Evolutionary conservation across 495 filamentous ascomycete genomes (phyloP).

Genomic region (Hyaloscypha hepaticicola): DNA sequence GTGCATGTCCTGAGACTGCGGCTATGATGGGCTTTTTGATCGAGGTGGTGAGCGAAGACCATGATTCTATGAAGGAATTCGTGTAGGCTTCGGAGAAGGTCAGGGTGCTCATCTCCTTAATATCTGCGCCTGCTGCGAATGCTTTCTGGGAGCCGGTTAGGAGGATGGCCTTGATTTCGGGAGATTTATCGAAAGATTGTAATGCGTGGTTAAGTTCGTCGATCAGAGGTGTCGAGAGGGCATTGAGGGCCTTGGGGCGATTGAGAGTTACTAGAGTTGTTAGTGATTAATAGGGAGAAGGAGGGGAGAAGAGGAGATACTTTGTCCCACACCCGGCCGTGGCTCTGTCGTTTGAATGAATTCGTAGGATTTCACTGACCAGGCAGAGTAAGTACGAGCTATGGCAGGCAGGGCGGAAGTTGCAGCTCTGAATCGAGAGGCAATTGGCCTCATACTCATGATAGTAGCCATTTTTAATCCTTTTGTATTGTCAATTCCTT

Average conservation of each 20-base stretch:
- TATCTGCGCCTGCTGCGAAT: conserved; percentile 96
- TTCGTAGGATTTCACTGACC: conserved; percentile 63
- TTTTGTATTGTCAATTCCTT: background rate
- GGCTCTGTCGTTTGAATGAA: conserved; percentile 78
- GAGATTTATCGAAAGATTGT: conserved; percentile 64
- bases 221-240: conserved; percentile 85
- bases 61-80: conserved; percentile 86
- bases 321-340: conserved; percentile 83
- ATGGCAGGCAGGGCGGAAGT: conserved; percentile 39
- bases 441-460: conserved; percentile 56
- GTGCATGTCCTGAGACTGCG: conserved; percentile 89
- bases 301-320: conserved; percentile 47
- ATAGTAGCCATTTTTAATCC: conserved; percentile 52
- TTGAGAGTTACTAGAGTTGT: conserved; percentile 78
- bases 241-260: conserved; percentile 93
- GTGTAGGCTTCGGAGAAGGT: conserved; percentile 84
- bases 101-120: conserved; percentile 95
- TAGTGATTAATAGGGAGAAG: conserved; percentile 2
- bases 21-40: conserved; percentile 92
- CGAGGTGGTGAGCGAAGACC: conserved; percentile 76
- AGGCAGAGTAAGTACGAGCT: conserved; percentile 56
- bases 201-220: conserved; percentile 85
- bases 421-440: conserved; percentile 52
- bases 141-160: conserved; percentile 85
- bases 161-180: conserved; percentile 70